Base-by-base conservation (phyloP, 2,329 filamentous ascomycete species). In the Ilyonectria sp. region DNA sequence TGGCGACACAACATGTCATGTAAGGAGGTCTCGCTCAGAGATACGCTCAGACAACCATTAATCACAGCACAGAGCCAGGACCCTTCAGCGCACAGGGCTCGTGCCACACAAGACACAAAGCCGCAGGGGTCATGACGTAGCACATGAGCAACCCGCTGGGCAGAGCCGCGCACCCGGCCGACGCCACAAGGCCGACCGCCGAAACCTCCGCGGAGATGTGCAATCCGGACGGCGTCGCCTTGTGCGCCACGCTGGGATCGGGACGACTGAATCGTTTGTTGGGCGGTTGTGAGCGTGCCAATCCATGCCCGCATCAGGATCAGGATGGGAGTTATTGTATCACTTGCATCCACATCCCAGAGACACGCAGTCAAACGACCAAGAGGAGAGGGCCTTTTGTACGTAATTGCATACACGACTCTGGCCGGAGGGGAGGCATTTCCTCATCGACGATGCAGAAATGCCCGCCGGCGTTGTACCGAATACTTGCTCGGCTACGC, bases 161-260 rank as follows among this genome's bases (percentile, higher is more conserved):
- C 63, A 60, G 61, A 64, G 61, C 60, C 60, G 55, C 61, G 58
- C 63, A 63, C n/a, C 59, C 60, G 35, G 54, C 43, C 43, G 19
- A 37, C 54, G 55, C 54, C 49, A 50, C 63, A 56, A 35, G 15
- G 15, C 31, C 7, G 50, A 56, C 31, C 44, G 53, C 47, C 33
- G 57, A 31, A n/a, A 23, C 13, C 50, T 59, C 67, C 67, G 67
- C 67, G 67, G 67, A 69, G 67, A 69, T 69, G 63, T 15, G 61
- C 21, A 40, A 60, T 60, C 55, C 50, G 49, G 59, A 65, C 60
- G 44, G 17, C 47, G 40, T 50, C 19, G 63, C 63, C 61, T 46
- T 29, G 49, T 47, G 37, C 47, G 53, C 62, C 37, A 58, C 40
- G 31, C 61, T 46, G 33, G 31, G 26, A 37, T 13, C 17, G 29